Conservation (phyloP, 306 rosid genomes). For the Macrotyloma uniflorum region DNA sequence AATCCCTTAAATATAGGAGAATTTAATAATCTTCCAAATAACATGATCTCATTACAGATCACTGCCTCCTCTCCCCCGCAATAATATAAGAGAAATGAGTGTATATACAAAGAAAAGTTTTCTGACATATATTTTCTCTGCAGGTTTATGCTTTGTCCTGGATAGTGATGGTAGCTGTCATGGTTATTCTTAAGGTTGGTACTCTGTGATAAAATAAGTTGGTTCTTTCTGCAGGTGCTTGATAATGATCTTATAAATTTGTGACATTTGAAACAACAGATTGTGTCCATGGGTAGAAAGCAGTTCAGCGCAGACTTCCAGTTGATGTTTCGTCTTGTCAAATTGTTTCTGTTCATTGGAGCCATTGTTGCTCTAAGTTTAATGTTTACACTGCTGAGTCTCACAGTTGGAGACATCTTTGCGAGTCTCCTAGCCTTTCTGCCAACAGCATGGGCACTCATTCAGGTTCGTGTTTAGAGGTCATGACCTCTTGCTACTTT, state of each 20-base stretch:
- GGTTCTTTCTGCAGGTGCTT: conserved; percentile 26
- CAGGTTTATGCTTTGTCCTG: conserved; percentile 96
- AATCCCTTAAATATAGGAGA: background rate
- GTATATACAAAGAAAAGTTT: background rate
- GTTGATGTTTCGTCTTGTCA: conserved; percentile 93
- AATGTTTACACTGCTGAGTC: conserved; percentile 69
- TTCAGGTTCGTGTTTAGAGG: conserved; percentile 57
- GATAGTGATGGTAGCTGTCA: conserved; percentile 86
- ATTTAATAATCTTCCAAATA: background rate
- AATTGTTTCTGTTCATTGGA: conserved; percentile 77
- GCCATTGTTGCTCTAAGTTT: conserved; percentile 56
- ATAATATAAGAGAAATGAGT: background rate
- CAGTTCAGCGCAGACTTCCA: conserved; percentile 95
- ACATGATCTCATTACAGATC: background rate
- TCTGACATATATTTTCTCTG: conserved; percentile 39
- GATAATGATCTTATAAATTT: conserved; percentile 31
- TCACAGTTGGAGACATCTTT: conserved; percentile 83
- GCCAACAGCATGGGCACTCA: conserved; percentile 95
- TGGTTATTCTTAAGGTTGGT: conserved; percentile 85
- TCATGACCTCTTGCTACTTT: background rate
- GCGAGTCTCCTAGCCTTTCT: conserved; percentile 82
- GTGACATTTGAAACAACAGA: conserved; percentile 60
- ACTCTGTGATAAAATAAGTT: conserved; percentile 23
- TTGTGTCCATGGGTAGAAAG: conserved; percentile 91
- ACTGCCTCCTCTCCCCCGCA: background rate